A percentile compares a stretch with the other conserved stretches of the same genome.
Evolutionary conservation across 2,329 filamentous ascomycete genomes (phyloP).

Genomic region (Uncinocarpus reesii): DNA sequence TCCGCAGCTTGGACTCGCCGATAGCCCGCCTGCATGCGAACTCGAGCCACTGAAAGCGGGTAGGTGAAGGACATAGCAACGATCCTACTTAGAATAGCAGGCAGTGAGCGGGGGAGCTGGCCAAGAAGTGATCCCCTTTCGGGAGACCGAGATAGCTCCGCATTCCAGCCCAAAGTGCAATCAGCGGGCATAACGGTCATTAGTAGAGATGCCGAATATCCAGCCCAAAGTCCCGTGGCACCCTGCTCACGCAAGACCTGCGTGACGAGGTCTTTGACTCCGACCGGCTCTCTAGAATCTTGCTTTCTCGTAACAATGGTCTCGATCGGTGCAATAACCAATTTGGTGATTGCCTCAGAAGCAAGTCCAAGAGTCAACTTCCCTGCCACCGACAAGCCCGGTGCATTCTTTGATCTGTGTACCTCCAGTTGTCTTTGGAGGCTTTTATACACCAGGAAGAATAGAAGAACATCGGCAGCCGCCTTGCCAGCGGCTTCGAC

Average conservation of each 20-base stretch:
- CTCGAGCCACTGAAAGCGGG: conserved; percentile 77
- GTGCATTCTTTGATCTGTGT: not conserved
- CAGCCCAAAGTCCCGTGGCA: conserved; percentile 69
- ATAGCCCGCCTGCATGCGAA: conserved; percentile 54
- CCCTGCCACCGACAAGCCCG: not conserved
- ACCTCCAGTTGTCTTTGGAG: not conserved
- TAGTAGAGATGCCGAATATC: conserved; percentile 70
- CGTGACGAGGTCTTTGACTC: conserved; percentile 46
- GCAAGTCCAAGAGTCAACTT: conserved; percentile 26
- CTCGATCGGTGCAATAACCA: conserved; percentile 68
- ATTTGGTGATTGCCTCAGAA: conserved; percentile 63
- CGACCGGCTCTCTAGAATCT: conserved; percentile 51
- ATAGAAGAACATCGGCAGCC: conserved; percentile 42
- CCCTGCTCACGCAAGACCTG: conserved; percentile 52
- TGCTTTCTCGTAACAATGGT: conserved; percentile 78
- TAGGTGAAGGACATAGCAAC: conserved; percentile 69
- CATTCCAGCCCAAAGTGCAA: conserved; percentile 79
- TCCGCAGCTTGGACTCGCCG: conserved; percentile 23
- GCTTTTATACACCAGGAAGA: conserved; percentile 53
- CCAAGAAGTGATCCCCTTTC: conserved; percentile 27
- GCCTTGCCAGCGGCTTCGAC: conserved; percentile 56
- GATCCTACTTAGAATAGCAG: conserved; percentile 70
- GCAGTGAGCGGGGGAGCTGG: conserved; percentile 49
- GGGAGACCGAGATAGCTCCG: conserved; percentile 49
- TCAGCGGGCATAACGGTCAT: conserved; percentile 74